phyloP scores from a whole-genome alignment of 306 rosid species.

The Lithocarpus polystachyus region DNA sequence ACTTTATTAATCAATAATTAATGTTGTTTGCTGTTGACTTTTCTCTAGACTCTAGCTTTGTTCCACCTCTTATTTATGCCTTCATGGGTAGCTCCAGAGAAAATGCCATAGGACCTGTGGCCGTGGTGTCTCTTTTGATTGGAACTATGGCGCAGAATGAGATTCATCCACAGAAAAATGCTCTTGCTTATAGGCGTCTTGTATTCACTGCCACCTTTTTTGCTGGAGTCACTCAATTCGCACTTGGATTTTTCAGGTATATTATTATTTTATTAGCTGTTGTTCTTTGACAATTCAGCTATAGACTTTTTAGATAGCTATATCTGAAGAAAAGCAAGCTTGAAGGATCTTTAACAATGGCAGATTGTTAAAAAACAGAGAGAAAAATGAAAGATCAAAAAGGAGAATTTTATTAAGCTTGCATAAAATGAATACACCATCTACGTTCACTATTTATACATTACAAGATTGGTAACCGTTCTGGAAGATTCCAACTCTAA shows the following conservation, averaged over 20 bases:
- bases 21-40: not conserved
- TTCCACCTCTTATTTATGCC: slow-evolving; percentile 72
- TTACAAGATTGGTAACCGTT: too few relatives aligned
- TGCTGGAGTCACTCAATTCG: slow-evolving; percentile 69
- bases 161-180: slow-evolving; percentile 8
- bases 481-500: too few relatives aligned
- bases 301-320: too few relatives aligned
- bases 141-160: slow-evolving; percentile 49
- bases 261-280: not conserved
- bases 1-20: not conserved
- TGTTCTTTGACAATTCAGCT: not conserved
- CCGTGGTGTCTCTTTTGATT: slow-evolving; percentile 82
- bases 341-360: too few relatives aligned
- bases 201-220: slow-evolving; percentile 86
- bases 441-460: too few relatives aligned
- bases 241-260: slow-evolving; percentile 64
- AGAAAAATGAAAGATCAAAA: too few relatives aligned
- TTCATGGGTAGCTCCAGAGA: slow-evolving; percentile 86
- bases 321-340: too few relatives aligned
- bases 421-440: too few relatives aligned
- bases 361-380: too few relatives aligned
- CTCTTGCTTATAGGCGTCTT: slow-evolving; percentile 42
- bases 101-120: slow-evolving; percentile 84
- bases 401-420: too few relatives aligned
- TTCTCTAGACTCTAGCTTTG: slow-evolving; percentile 65